A percentile compares a stretch with the other conserved stretches of the same genome.
Conservation (phyloP, 2,329 filamentous ascomycete species). For the Dactylellina drechsleri region DNA sequence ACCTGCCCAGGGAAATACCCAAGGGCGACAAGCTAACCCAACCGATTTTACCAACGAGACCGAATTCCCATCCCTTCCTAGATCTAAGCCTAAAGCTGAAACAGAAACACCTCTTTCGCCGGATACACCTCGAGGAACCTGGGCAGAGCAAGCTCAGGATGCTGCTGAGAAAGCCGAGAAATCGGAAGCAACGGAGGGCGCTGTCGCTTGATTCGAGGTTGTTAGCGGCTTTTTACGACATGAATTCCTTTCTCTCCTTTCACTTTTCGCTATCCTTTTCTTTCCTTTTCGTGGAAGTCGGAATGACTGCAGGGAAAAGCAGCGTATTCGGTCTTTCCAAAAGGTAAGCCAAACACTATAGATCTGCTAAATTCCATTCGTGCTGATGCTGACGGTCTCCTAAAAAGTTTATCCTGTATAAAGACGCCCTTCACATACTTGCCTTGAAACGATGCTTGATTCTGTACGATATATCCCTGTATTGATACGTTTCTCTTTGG, state of each 20-base stretch:
- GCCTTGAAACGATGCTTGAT: not conserved
- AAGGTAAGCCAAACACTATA: not conserved
- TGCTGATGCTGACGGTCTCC: no score
- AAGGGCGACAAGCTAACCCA: slow-evolving; percentile 10
- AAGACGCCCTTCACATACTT: not conserved
- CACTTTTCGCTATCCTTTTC: not conserved
- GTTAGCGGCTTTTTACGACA: not conserved
- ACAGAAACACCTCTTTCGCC: slow-evolving; percentile 46
- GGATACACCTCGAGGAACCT: slow-evolving; percentile 43
- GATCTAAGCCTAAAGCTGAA: slow-evolving; percentile 35
- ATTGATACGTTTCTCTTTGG: slow-evolving; percentile 4
- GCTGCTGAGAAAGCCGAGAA: slow-evolving; percentile 51
- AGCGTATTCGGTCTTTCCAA: not conserved
- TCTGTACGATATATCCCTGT: slow-evolving; percentile 8
- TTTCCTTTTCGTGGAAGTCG: not conserved
- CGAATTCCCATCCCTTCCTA: slow-evolving; percentile 52
- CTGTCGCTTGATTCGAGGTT: slow-evolving; percentile 13
- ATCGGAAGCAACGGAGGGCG: not conserved
- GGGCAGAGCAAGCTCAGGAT: slow-evolving; percentile 52
- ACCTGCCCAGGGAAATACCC: not conserved
- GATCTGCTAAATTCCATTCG: not conserved
- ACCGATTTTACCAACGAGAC: slow-evolving; percentile 48
- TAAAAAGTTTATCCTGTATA: not conserved
- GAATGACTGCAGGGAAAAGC: not conserved
- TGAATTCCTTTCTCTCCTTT: slow-evolving; percentile 1